Evolutionary conservation across 2,329 filamentous ascomycete genomes (phyloP), one percentile per base, ranked within the genome.

Genomic region (Uncinocarpus reesii): DNA sequence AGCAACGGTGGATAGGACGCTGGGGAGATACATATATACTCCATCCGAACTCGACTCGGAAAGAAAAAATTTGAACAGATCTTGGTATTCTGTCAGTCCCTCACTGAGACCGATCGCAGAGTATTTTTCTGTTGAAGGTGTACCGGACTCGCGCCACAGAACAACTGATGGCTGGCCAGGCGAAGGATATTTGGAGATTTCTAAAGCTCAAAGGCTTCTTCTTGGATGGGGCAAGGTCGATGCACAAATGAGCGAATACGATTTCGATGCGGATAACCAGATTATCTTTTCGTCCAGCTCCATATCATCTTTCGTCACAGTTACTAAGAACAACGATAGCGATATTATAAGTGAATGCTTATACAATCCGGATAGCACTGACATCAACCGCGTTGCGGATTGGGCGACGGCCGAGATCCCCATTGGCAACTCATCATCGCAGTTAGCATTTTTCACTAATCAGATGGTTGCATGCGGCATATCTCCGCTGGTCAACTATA

Each of bases 111-210:
- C 78, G 1, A 65, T 73, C 16, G 54, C 62, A 2, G 69, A 71
- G 20, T 84, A 81, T 55, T 80, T 77, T 50, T 65, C 64, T 4
- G 65, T 67, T 1, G 58, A 70, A 7, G 57, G 61, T 23, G 55
- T 65, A 34, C 41, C 55, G 8, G 55, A 62, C 2, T 65, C 68
- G 15, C 55, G 62, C 6, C 63, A 65, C 29, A 69, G 68, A 16
- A 81, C 79, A 0, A 58, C 68, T 0, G 71, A 80, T 61, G 80
- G 80, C 8, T 84, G 80, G 80, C 80, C 80, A 0, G 75, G 72
- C n/a, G 74, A 78, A 54, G 69, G 71, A 16, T 79, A 72, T 54
- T 62, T 81, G 28, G 76, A 79, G 54, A 70, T 81, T 37, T 65
- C 68, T 1, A 65, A 70, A 40, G 68, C 69, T n/a, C 72, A 72